These are phyloP conservation scores for Camellia lanceoleosa DNA, from an alignment of 148 eudicot genomes.

Conservation along the genomic window DNA sequence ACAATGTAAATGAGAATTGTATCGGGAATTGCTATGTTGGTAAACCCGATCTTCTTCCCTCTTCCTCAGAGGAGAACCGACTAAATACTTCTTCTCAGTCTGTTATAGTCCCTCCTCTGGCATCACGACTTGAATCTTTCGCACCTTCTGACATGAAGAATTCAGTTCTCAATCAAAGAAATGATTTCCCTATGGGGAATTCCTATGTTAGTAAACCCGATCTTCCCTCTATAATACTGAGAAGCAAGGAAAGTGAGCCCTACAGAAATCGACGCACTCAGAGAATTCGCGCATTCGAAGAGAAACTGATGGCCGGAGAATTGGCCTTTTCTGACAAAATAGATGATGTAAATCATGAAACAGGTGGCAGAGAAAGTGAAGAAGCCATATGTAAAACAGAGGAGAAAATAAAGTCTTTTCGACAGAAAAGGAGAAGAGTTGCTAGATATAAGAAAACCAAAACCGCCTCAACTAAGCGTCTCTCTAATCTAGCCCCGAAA, in stretches of 20 bases:
- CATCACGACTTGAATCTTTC: conserved; percentile 12
- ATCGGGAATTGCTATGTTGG: neutral
- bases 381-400: conserved; percentile 20
- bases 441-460: conserved; percentile 27
- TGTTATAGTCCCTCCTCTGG: conserved; percentile 17
- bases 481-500: conserved; percentile 13
- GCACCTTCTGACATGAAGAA: conserved; percentile 16
- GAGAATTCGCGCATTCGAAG: conserved; percentile 71
- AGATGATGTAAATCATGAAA: conserved; percentile 29
- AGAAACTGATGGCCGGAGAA: conserved; percentile 44
- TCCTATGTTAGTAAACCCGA: conserved; percentile 31
- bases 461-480: conserved; percentile 17
- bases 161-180: conserved; percentile 16
- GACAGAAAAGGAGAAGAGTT: neutral
- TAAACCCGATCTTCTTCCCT: conserved; percentile 32
- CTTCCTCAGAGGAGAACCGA: conserved; percentile 9
- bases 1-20: neutral
- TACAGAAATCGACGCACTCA: conserved; percentile 76
- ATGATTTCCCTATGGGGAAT: conserved; percentile 16
- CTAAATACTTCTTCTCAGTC: conserved; percentile 9
- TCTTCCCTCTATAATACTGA: conserved; percentile 57
- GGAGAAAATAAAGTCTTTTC: conserved; percentile 21
- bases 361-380: conserved; percentile 22
- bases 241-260: conserved; percentile 54
- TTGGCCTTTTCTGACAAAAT: conserved; percentile 30